phyloP scores from a whole-genome alignment of 345 rosid genomes.

The Pistacia vera region DNA sequence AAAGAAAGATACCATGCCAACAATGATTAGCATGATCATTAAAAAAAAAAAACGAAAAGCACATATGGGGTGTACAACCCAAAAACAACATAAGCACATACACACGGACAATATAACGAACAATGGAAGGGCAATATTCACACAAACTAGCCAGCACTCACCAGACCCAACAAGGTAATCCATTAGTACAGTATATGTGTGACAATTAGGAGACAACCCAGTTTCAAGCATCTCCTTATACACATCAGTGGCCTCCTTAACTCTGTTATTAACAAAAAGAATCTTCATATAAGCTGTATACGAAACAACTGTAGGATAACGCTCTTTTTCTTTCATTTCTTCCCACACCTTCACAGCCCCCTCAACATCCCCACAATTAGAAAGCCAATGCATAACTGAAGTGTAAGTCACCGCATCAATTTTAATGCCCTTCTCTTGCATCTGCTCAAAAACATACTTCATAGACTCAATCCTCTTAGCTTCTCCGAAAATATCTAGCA shows the following conservation, averaged over 20 bases:
- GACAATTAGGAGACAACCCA: slow-evolving; percentile 69
- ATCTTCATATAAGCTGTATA: slow-evolving; percentile 88
- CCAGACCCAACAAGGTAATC: slow-evolving; percentile 67
- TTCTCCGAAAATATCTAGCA: slow-evolving; percentile 93
- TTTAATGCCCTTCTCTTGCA: slow-evolving; percentile 61
- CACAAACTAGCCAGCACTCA: slow-evolving; percentile 21
- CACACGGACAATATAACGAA: slow-evolving; percentile 42
- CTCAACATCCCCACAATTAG: slow-evolving; percentile 62
- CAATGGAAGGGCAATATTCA: slow-evolving; percentile 26
- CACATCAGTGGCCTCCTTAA: slow-evolving; percentile 63
- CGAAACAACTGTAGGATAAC: slow-evolving; percentile 65
- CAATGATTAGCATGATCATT: neutral
- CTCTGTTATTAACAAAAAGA: slow-evolving; percentile 56
- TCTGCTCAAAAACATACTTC: slow-evolving; percentile 56
- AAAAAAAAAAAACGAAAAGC: neutral
- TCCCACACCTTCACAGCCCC: slow-evolving; percentile 67
- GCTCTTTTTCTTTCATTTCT: slow-evolving; percentile 62
- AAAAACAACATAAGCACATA: neutral
- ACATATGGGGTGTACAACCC: neutral
- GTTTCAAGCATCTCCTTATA: slow-evolving; percentile 71
- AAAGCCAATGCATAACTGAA: slow-evolving; percentile 81
- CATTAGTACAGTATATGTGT: slow-evolving; percentile 84
- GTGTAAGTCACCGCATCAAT: slow-evolving; percentile 80
- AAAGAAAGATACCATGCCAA: neutral
- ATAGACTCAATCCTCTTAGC: slow-evolving; percentile 76